phyloP scores from a whole-genome alignment of 208 protist genomes.

The Phytomonas francai region DNA sequence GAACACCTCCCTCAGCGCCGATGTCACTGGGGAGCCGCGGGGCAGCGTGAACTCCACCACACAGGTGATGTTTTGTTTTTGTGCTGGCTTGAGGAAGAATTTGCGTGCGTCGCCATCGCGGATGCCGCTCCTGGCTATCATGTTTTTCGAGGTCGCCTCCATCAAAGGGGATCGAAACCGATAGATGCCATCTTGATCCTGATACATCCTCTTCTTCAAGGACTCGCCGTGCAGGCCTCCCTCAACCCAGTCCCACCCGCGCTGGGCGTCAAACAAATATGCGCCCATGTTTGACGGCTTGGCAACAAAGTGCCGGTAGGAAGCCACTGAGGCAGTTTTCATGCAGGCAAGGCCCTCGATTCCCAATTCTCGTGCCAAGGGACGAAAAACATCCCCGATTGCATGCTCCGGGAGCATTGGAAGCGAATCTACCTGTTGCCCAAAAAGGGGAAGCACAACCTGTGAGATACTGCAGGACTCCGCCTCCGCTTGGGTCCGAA shows the following conservation, averaged over 20 bases:
- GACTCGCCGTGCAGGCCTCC: constrained; percentile 10
- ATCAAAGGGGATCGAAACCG: constrained; percentile 61
- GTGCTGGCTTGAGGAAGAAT: constrained; percentile 67
- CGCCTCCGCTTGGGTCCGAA: constrained; percentile 35
- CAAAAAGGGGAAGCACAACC: constrained; percentile 68
- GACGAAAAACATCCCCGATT: constrained; percentile 17
- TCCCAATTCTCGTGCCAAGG: constrained; percentile 42
- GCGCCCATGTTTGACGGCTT: constrained; percentile 25
- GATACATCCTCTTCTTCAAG: constrained; percentile 41
- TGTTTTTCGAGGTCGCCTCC: constrained; percentile 31
- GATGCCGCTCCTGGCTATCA: constrained; percentile 56
- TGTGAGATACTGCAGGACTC: constrained; percentile 30
- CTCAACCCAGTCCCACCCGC: constrained; percentile 75
- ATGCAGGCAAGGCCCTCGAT: constrained; percentile 46
- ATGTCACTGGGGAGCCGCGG: constrained; percentile 52
- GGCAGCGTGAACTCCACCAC: constrained; percentile 57
- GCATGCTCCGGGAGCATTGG: constrained; percentile 19
- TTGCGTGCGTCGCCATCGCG: constrained; percentile 38
- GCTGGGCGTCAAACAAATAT: constrained; percentile 58
- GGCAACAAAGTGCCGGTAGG: constrained; percentile 51
- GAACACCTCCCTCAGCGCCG: constrained; percentile 63
- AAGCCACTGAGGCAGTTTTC: constrained; percentile 34
- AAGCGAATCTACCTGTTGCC: constrained; percentile 14
- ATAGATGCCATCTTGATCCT: constrained; percentile 66
- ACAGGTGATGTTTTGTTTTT: constrained; percentile 57